Evolutionary conservation across 192 early-diverging fungal genomes (phyloP).

Genomic region (Coemansia sp.): DNA sequence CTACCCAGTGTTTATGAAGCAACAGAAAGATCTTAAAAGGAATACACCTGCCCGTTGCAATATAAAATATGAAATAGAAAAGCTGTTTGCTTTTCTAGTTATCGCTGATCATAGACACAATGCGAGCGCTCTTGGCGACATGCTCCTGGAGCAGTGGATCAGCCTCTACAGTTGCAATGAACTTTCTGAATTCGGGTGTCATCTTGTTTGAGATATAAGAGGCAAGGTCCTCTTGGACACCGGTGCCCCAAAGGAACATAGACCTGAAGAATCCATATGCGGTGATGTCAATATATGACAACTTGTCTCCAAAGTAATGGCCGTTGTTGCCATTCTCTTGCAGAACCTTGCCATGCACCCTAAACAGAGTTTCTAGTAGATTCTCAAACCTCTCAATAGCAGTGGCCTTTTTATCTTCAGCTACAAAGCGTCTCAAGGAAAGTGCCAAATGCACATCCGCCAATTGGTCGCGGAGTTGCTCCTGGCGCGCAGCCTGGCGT

Average conservation of each 20-base stretch:
- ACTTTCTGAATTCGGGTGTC: conserved; percentile 29
- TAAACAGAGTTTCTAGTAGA: conserved; percentile 16
- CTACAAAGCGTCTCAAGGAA: neutral
- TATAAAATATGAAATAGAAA: no score
- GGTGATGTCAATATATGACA: conserved; percentile 44
- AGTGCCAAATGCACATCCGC: conserved; percentile 4
- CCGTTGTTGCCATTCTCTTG: conserved; percentile 54
- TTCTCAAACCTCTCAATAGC: conserved; percentile 15
- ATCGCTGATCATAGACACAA: no score
- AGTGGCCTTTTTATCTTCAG: conserved; percentile 6
- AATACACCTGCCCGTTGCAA: no score
- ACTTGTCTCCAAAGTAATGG: conserved; percentile 40
- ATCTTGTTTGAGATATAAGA: conserved; percentile 6
- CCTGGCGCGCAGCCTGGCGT: conserved; percentile 35
- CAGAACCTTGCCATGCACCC: conserved; percentile 37
- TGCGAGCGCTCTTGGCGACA: neutral
- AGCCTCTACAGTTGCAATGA: conserved; percentile 20
- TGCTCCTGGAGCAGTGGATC: conserved; percentile 3
- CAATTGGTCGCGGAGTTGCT: conserved; percentile 28
- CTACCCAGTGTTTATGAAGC: no score
- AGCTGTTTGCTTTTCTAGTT: no score
- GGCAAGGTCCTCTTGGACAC: conserved; percentile 1
- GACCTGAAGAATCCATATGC: conserved; percentile 18
- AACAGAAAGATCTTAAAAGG: no score
- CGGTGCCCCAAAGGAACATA: neutral